Evolutionary conservation across 2,329 filamentous ascomycete species (phyloP).

Genomic region (Tolypocladium endophyticum): DNA sequence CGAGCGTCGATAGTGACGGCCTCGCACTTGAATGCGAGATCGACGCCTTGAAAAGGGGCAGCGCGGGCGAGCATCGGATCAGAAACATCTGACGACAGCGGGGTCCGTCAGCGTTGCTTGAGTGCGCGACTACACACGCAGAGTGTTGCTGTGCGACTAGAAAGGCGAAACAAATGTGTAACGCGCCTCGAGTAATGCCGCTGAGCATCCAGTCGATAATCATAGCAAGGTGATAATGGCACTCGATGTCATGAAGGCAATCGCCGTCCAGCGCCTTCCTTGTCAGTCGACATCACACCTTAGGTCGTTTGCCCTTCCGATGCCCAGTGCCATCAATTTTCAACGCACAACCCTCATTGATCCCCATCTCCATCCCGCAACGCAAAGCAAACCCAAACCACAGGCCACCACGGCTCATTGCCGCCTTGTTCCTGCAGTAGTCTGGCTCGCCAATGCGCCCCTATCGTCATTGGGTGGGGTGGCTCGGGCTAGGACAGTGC

Average conservation of each 20-base stretch:
- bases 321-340: background rate
- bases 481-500: background rate
- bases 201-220: background rate
- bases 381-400: background rate
- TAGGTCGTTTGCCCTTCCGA: background rate
- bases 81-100: background rate
- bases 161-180: background rate
- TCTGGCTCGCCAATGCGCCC: slow-evolving; percentile 3
- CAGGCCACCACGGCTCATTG: background rate
- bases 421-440: slow-evolving; percentile 9
- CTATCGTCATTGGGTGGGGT: slow-evolving; percentile 4
- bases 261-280: background rate
- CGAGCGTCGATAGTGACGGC: background rate
- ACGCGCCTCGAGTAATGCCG: no score
- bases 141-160: background rate
- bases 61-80: background rate
- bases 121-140: background rate
- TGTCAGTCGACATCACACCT: background rate
- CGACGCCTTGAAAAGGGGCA: background rate
- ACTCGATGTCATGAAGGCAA: background rate
- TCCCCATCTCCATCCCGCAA: background rate
- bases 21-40: background rate
- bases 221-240: background rate
- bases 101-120: background rate
- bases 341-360: background rate